These are phyloP conservation scores for Dioscorea cayenensis DNA, from an alignment of 116 monocot genomes.

Conservation along the genomic window DNA sequence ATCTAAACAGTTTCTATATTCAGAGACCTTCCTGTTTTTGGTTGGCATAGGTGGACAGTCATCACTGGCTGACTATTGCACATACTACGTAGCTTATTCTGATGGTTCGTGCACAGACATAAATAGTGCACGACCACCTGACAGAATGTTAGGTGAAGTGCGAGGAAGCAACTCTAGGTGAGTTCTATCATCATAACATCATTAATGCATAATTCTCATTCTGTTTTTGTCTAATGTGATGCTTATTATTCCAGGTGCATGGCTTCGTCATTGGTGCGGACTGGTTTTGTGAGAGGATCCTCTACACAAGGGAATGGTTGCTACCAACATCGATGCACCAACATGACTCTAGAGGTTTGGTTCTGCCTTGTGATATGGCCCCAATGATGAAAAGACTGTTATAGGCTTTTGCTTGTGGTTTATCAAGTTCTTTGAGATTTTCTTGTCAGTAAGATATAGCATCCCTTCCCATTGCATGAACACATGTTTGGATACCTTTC, in stretches of 20 bases:
- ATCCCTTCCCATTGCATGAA: neutral
- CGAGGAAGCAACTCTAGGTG: conserved; percentile 92
- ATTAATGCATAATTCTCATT: neutral
- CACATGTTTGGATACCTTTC: neutral
- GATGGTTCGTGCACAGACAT: conserved; percentile 96
- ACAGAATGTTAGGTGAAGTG: conserved; percentile 95
- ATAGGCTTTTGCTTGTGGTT: neutral
- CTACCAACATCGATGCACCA: conserved; percentile 83
- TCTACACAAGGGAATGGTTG: conserved; percentile 97
- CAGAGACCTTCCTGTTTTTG: neutral
- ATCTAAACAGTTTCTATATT: neutral
- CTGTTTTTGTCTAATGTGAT: neutral
- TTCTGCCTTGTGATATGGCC: neutral
- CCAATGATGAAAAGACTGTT: neutral
- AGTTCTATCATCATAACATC: conserved; percentile 10
- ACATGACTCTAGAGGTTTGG: conserved; percentile 68
- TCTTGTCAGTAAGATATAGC: neutral
- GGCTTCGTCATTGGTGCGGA: conserved; percentile 92
- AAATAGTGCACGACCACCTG: conserved; percentile 86
- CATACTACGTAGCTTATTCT: conserved; percentile 98
- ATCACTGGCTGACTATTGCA: conserved; percentile 96
- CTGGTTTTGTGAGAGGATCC: conserved; percentile 97
- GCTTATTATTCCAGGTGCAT: conserved; percentile 56
- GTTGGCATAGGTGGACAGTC: conserved; percentile 83
- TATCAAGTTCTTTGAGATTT: neutral